These are phyloP conservation scores for Volutella citrinella DNA, from an alignment of 2,329 filamentous ascomycete species.

Conservation along the genomic window DNA sequence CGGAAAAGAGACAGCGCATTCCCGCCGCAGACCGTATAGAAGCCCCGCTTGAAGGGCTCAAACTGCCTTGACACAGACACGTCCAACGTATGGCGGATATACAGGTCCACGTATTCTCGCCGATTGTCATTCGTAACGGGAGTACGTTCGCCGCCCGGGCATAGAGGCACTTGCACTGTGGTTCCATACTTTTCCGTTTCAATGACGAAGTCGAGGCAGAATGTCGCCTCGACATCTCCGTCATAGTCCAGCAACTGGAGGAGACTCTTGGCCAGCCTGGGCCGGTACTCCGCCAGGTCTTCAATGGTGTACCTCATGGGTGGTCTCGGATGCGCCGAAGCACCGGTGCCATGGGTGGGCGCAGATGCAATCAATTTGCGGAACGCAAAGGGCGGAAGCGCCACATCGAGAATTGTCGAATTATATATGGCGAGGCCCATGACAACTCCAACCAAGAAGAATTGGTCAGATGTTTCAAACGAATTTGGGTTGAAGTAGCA, in stretches of 20 bases:
- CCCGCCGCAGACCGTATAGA: conserved; percentile 87
- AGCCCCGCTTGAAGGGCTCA: conserved; percentile 89
- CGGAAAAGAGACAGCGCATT: conserved; percentile 85
- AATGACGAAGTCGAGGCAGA: conserved; percentile 78
- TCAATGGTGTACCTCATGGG: conserved; percentile 72
- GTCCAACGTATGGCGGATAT: conserved; percentile 78
- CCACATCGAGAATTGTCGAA: conserved; percentile 86
- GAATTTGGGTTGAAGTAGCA: conserved; percentile 93
- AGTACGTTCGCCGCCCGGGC: conserved; percentile 67
- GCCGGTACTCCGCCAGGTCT: conserved; percentile 80
- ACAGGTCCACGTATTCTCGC: conserved; percentile 81
- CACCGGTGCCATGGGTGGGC: conserved; percentile 56
- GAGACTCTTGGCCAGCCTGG: conserved; percentile 71
- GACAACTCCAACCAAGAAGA: conserved; percentile 83
- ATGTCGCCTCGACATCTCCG: conserved; percentile 76
- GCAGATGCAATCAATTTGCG: conserved; percentile 79
- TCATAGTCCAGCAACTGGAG: conserved; percentile 77
- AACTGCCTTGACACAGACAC: conserved; percentile 77
- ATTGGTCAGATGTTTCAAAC: conserved; percentile 89
- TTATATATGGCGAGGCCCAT: conserved; percentile 92
- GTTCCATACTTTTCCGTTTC: conserved; percentile 76
- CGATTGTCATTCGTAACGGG: conserved; percentile 82
- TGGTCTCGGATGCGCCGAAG: conserved; percentile 54
- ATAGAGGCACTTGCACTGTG: conserved; percentile 64
- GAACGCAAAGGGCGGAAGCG: conserved; percentile 85